A percentile compares a stretch with the other conserved stretches of the same genome.
Conservation (phyloP, 148 eudicot genomes). For the Fallopia convolvulus region DNA sequence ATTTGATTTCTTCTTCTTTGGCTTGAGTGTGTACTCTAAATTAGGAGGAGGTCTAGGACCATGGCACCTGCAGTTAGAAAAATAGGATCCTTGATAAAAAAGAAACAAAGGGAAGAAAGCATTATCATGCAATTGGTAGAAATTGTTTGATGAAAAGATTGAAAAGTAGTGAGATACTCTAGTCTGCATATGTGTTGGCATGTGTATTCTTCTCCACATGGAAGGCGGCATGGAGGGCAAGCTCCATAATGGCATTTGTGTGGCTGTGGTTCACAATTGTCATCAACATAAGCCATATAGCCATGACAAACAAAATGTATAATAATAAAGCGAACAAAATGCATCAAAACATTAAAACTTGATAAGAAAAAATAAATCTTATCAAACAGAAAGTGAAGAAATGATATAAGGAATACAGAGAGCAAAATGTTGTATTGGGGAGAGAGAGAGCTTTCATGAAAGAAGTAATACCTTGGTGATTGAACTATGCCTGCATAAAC, state of each 20-base stretch:
- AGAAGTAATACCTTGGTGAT: constrained; percentile 50
- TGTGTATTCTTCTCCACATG: constrained; percentile 76
- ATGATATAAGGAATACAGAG: neutral
- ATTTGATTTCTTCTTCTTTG: constrained; percentile 71
- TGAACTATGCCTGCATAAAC: constrained; percentile 69
- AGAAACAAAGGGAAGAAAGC: constrained; percentile 7
- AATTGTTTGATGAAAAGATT: neutral
- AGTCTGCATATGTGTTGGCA: constrained; percentile 80
- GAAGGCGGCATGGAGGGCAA: constrained; percentile 76
- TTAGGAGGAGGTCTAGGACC: constrained; percentile 86
- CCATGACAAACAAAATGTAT: neutral
- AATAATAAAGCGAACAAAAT: neutral
- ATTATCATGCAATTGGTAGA: neutral
- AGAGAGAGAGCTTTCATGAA: neutral
- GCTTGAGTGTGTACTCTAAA: constrained; percentile 76
- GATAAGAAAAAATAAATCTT: neutral
- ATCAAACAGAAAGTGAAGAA: neutral
- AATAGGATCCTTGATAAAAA: neutral
- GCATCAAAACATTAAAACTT: neutral
- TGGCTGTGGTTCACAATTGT: constrained; percentile 41
- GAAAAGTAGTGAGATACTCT: neutral
- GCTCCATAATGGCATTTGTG: constrained; percentile 99
- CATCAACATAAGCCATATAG: neutral
- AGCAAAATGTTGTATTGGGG: neutral
- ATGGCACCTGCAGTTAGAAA: constrained; percentile 60